Evolutionary conservation across 2,329 filamentous ascomycete genomes (phyloP), one percentile per base, ranked within the genome.

Genomic region (Pseudopyricularia cyperi): DNA sequence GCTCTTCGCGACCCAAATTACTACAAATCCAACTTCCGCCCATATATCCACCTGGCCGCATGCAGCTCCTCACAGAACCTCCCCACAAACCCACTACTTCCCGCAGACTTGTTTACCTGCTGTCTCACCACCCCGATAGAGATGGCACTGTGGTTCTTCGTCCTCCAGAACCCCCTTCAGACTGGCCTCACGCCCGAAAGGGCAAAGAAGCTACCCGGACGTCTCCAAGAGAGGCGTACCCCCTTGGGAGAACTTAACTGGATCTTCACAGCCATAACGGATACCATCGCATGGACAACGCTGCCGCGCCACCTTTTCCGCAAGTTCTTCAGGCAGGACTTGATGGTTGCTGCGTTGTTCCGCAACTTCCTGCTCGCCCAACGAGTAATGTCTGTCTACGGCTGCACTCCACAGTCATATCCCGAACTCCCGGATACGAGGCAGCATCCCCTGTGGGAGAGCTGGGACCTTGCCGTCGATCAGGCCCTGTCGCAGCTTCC

Each of bases 241-340:
- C 93, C 93, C 8, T 76, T 98, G 33, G 93, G 93, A 56, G 93
- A 98, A 69, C 74, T 98, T 14, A 98, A 98, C 63, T 98, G 93
- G 93, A 98, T 98, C 34, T 97, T 98, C 63, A 98, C 93, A 1
- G 93, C 93, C 52, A 97, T 98, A 57, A 98, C 93, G 0, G 93
- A 98, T 65, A 97, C 91, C 1, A 98, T 98, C 61, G 93, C 93
- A 0, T 98, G 93, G 93, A 97, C 95, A 32, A 94, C 89, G 5
- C 71, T 98, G 4, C 88, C 90, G 3, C 85, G 91, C 46, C 81
- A 89, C 19, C 72, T 96, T 11, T 98, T 98, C 69, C 90, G 95
- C 67, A 95, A 95, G 66, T 87, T 97, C 55, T 98, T 98, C 67
- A 76, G 93, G 42, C 93, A 98, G 66, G 93, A 98, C 65, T 75